Conservation (phyloP, 345 rosid species). For the Xanthoceras sorbifolium region DNA sequence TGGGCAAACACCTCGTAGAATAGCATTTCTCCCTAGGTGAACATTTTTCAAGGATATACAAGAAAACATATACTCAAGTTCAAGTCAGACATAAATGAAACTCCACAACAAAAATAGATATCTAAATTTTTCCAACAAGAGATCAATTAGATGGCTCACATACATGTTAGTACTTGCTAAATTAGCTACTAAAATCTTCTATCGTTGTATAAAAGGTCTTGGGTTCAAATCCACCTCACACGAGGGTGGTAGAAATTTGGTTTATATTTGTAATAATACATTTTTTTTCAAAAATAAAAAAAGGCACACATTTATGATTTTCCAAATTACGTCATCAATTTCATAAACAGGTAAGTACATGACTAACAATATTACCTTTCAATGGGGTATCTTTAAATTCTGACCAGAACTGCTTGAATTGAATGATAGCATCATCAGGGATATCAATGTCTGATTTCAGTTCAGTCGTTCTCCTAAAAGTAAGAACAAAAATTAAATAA, state of each 20-base stretch:
- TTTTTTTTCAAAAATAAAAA: not conserved
- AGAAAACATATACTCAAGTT: not conserved
- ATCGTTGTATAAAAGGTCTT: not conserved
- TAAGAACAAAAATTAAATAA: not conserved
- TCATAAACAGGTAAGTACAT: not conserved
- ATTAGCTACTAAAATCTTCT: not conserved
- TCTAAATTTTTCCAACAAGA: not conserved
- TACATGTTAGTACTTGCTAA: not conserved
- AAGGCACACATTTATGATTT: not conserved
- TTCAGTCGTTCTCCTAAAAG: constrained; percentile 80
- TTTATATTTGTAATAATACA: not conserved
- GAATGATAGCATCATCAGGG: constrained; percentile 57
- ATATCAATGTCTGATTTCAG: constrained; percentile 71
- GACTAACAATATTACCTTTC: constrained; percentile 49
- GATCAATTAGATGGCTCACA: not conserved
- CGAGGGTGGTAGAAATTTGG: not conserved
- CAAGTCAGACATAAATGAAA: not conserved
- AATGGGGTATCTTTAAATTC: constrained; percentile 68
- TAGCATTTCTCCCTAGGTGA: constrained; percentile 76
- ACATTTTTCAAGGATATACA: not conserved
- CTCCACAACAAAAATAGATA: not conserved
- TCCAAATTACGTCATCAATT: not conserved
- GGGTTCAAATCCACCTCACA: not conserved
- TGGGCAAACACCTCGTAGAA: constrained; percentile 85
- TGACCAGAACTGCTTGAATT: constrained; percentile 85